phyloP scores from a whole-genome alignment of 139 green algal genomes.

The Spirogloea muscicola region DNA sequence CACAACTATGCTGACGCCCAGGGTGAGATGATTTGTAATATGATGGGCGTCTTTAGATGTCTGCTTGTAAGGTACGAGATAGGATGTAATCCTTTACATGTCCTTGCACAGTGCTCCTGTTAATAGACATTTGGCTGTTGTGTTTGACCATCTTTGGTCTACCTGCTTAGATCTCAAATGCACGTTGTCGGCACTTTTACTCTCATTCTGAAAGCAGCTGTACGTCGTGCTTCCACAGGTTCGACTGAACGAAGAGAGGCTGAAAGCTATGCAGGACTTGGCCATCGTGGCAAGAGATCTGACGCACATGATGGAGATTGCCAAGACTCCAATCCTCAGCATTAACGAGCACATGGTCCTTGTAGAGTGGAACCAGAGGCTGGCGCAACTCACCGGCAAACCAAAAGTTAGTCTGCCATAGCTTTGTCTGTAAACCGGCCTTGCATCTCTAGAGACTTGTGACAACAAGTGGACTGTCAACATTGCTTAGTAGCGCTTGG shows the following conservation, averaged over 20 bases:
- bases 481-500: neutral
- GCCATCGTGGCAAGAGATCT: slow-evolving; percentile 26
- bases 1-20: neutral
- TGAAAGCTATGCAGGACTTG: slow-evolving; percentile 33
- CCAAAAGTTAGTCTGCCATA: slow-evolving; percentile 2
- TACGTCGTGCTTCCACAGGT: slow-evolving; percentile 1
- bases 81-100: neutral
- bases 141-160: neutral
- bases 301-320: slow-evolving; percentile 28
- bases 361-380: slow-evolving; percentile 23
- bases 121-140: neutral
- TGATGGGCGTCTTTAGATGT: neutral
- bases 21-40: neutral
- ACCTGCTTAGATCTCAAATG: too few relatives aligned
- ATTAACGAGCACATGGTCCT: neutral
- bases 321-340: slow-evolving; percentile 23
- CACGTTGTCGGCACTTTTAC: neutral
- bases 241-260: slow-evolving; percentile 28
- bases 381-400: slow-evolving; percentile 18
- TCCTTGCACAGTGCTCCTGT: neutral
- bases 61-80: neutral
- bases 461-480: neutral
- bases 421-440: neutral
- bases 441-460: neutral
- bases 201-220: neutral